Base-by-base conservation (phyloP, 2,329 filamentous ascomycete genomes). In the Fusarium odoratissimum region DNA sequence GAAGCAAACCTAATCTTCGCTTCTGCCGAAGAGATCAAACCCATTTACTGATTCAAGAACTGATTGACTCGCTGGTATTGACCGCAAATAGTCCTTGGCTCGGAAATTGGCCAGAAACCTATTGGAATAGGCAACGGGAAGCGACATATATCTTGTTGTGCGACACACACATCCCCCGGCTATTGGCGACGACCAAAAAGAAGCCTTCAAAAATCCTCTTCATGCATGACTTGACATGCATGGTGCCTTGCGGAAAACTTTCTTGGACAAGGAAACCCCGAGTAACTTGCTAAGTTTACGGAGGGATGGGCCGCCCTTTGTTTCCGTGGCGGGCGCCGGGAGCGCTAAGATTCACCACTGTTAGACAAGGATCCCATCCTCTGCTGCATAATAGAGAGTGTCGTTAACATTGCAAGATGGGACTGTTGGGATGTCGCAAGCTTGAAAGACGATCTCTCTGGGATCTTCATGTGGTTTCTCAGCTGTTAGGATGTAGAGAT, bases 191-290 rank as follows among this genome's bases (percentile, higher is more conserved):
- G 54, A 55, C 49, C 35, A 54, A 60, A 46, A 60, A 46, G 52
- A 52, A 60, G 25, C 19, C 31, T 42, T 48, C 35, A 67, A 41
- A 59, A 30, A 42, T 74, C 35, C 59, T 61, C 51, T 58, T 74
- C 70, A 69, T 76, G 71, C 71, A 76, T 73, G 55, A 57, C 58
- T 64, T 68, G 65, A 67, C 68, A 74, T 77, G 74, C 75, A 77
- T 74, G 55, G 64, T 45, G 54, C 67, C 70, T 69, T 70, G 52
- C 45, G 64, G 38, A 66, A 56, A 54, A 30, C 62, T 38, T 38
- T 38, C 41, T 55, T 71, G 31, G 70, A 59, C 62, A 74, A 55
- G 71, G 71, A 61, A 58, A 55, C 67, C 55, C 58, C 51, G 60
- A 64, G 73, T 63, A 60, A 59, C 46, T 52, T 62, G 56, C 48